Base-by-base conservation (phyloP, 768 basidiomycete species). In the Trametes sanguinea region DNA sequence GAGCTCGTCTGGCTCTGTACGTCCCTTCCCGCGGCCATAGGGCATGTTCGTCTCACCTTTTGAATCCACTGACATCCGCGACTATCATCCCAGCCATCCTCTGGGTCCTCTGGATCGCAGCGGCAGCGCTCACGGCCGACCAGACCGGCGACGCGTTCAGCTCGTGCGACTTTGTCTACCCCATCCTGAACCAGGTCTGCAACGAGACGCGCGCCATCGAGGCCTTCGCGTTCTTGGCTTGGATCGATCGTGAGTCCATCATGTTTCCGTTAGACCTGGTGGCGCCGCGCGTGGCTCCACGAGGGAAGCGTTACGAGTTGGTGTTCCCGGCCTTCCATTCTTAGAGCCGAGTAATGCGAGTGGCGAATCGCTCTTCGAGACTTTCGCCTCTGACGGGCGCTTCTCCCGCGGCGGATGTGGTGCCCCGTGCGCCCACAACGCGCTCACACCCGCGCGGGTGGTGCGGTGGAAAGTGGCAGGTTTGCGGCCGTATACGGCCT, bases 71-170 rank as follows among this genome's bases (percentile, higher is more conserved):
- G 29, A 27, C 27, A 42, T 40, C 7, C 4, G 30, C 54, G 44
- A 32, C 39, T 7, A 1, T 46, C 16, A 27, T 7, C 14, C 11
- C 48, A 69, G 71, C 61, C 30, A 35, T 74, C 45, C 71, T 76
- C 17, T 69, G 68, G 57, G 57, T 75, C 33, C 60, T 76, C 13
- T 76, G 72, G 72, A 56, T 76, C 22, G 71, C 71, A n/a, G 53
- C 66, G 13, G 69, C 46, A 3, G 71, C 65, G 13, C 52, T 58
- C 57, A 68, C 69, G 10, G 64, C 65, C 8, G 48, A 60, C 54
- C 51, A 40, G 52, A 55, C 47, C 16, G 47, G 48, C 46, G 46
- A 3, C 22, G 67, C 44, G 52, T 67, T 50, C 58, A 16, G n/a
- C 17, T 16, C 57, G n/a, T 67, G 67, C 58, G 58, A 68, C 60